Evolutionary conservation across 345 rosid species (phyloP).

Genomic region (Garcia nutans): DNA sequence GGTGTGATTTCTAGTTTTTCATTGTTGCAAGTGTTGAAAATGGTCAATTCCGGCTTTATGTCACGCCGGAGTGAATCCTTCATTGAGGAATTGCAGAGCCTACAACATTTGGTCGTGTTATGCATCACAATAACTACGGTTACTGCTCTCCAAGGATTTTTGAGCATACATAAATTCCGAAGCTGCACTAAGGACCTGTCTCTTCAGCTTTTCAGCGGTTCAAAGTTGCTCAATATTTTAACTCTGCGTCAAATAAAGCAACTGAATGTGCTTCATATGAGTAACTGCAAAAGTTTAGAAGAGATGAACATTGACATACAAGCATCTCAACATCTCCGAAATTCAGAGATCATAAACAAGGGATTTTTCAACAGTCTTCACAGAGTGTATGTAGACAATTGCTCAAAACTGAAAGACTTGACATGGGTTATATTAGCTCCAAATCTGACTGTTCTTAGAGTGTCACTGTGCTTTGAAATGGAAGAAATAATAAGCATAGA

Average conservation of each 20-base stretch:
- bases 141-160: neutral
- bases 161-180: neutral
- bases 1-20: neutral
- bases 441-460: neutral
- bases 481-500: neutral
- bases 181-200: neutral
- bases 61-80: too few relatives aligned
- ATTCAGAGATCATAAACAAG: too few relatives aligned
- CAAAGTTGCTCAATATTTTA: neutral
- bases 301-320: too few relatives aligned
- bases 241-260: neutral
- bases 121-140: too few relatives aligned
- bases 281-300: neutral
- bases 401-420: neutral
- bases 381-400: neutral
- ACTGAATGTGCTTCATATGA: neutral
- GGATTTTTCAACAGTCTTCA: neutral
- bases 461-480: neutral
- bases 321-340: too few relatives aligned
- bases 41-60: neutral
- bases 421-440: neutral
- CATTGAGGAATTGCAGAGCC: too few relatives aligned
- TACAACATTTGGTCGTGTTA: too few relatives aligned
- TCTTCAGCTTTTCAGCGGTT: neutral
- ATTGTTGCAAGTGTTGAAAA: neutral